These are phyloP conservation scores for Podospora conica DNA, from an alignment of 495 filamentous ascomycete species.

Conservation along the genomic window DNA sequence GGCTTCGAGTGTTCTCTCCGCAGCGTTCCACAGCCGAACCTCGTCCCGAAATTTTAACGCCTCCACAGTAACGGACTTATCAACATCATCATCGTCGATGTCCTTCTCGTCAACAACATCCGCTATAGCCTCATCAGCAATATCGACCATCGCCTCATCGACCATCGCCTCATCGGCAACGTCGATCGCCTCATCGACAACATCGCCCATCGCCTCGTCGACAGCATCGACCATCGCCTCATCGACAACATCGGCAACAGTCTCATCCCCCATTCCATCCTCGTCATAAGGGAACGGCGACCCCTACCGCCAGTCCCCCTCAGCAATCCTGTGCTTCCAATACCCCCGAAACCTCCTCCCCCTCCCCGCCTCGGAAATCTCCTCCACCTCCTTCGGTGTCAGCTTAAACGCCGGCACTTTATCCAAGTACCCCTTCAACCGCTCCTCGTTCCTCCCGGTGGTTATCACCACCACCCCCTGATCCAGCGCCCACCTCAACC, in stretches of 20 bases:
- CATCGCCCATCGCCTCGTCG: no score
- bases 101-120: no score
- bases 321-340: slow-evolving; percentile 55
- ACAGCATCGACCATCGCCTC: no score
- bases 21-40: no score
- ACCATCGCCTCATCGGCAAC: no score
- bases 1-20: no score
- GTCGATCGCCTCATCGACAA: no score
- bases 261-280: neutral
- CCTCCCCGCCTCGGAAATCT: slow-evolving; percentile 55
- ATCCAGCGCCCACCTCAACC: slow-evolving; percentile 73
- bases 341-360: slow-evolving; percentile 66
- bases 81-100: no score
- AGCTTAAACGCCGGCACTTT: slow-evolving; percentile 59
- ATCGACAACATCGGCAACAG: slow-evolving; percentile 14
- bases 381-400: slow-evolving; percentile 62
- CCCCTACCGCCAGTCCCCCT: slow-evolving; percentile 48
- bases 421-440: slow-evolving; percentile 59
- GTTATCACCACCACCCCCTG: slow-evolving; percentile 72
- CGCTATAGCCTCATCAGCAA: no score
- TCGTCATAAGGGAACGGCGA: neutral
- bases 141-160: no score
- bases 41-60: no score
- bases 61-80: no score
- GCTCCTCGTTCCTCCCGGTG: slow-evolving; percentile 66